Evolutionary conservation across 192 early-diverging fungal species (phyloP).

Genomic region (Thamnidium elegans): DNA sequence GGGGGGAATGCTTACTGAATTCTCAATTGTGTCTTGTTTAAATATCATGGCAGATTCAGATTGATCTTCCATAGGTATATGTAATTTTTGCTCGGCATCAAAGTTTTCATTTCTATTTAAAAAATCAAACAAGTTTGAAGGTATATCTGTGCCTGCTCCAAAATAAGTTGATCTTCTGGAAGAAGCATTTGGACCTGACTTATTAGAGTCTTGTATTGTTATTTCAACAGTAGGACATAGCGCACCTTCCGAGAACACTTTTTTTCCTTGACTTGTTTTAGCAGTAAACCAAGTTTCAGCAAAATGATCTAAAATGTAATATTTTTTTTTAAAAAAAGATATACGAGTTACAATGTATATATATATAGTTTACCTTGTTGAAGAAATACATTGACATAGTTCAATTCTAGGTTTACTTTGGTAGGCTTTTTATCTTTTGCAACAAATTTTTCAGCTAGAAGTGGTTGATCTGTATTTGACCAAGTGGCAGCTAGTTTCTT

Average conservation of each 20-base stretch:
- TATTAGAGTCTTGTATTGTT: slow-evolving; percentile 25
- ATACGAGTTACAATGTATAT: neutral
- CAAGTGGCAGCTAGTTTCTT: slow-evolving; percentile 15
- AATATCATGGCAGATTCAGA: slow-evolving; percentile 54
- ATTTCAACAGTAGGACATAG: slow-evolving; percentile 44
- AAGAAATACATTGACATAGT: slow-evolving; percentile 28
- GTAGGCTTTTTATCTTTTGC: slow-evolving; percentile 1
- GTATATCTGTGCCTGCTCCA: slow-evolving; percentile 34
- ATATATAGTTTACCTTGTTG: slow-evolving; percentile 24
- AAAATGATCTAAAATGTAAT: slow-evolving; percentile 13
- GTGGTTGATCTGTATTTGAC: neutral
- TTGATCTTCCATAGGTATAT: slow-evolving; percentile 52
- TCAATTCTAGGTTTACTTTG: slow-evolving; percentile 31
- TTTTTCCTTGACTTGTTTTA: slow-evolving; percentile 11
- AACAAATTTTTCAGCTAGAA: neutral
- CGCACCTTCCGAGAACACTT: slow-evolving; percentile 15
- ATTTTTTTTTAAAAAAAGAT: neutral
- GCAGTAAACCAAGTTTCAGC: slow-evolving; percentile 36
- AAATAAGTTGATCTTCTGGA: slow-evolving; percentile 25
- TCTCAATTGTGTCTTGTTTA: slow-evolving; percentile 52
- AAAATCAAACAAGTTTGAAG: slow-evolving; percentile 39
- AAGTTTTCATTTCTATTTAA: slow-evolving; percentile 36
- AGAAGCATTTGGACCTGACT: slow-evolving; percentile 7
- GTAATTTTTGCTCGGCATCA: slow-evolving; percentile 47
- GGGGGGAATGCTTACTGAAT: slow-evolving; percentile 46